Conservation (phyloP, 768 basidiomycete species). For the Chalciporus chontae region DNA sequence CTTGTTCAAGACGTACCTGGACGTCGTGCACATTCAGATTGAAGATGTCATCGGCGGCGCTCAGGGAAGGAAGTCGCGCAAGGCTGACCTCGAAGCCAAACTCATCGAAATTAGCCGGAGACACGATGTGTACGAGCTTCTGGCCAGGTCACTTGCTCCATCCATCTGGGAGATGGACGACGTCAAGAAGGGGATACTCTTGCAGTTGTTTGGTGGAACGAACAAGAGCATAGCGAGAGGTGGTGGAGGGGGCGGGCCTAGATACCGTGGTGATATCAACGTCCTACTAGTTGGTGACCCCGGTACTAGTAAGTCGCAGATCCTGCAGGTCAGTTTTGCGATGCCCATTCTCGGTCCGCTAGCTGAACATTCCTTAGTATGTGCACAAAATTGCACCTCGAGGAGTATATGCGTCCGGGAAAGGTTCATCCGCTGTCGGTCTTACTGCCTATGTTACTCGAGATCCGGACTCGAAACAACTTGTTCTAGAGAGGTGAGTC, state of each 20-base stretch:
- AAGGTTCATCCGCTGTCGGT: conserved; percentile 98
- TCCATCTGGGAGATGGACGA: conserved; percentile 99
- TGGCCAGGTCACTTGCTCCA: conserved; percentile 85
- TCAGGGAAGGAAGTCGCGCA: conserved; percentile 36
- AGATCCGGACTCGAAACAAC: conserved; percentile 96
- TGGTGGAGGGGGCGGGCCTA: conserved; percentile 92
- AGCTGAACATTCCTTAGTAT: conserved; percentile 52
- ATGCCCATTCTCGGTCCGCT: neutral
- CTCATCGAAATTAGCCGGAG: conserved; percentile 67
- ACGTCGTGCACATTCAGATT: conserved; percentile 89
- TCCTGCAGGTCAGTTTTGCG: conserved; percentile 63
- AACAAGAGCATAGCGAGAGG: conserved; percentile 93
- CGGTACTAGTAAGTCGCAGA: conserved; percentile 95
- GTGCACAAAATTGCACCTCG: conserved; percentile 98
- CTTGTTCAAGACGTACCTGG: conserved; percentile 96
- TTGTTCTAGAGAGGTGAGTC: conserved; percentile 88
- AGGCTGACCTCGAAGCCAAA: conserved; percentile 76
- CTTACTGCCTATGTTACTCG: conserved; percentile 97
- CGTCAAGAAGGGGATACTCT: conserved; percentile 95
- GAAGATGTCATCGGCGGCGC: conserved; percentile 40
- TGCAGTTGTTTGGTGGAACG: conserved; percentile 96
- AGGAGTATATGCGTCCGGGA: conserved; percentile 96
- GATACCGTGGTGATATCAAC: conserved; percentile 98
- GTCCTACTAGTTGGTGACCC: conserved; percentile 97
- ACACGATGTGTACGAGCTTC: conserved; percentile 82